phyloP scores from a whole-genome alignment of 2,329 filamentous ascomycete genomes.

The Hyphodiscus sp. region DNA sequence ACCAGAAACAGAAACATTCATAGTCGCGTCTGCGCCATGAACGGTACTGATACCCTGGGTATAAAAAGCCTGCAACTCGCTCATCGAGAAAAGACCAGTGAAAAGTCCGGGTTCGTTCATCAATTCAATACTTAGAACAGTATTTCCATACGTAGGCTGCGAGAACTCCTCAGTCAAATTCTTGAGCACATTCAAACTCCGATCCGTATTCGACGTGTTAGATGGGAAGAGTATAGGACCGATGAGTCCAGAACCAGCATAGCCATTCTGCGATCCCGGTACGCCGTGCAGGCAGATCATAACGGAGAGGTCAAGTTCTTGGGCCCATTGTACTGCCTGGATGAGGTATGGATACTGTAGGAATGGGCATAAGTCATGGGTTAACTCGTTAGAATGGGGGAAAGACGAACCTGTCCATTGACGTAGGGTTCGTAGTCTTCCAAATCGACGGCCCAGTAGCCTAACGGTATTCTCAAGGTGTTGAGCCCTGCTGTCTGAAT shows the following conservation, averaged over 20 bases:
- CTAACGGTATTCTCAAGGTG: constrained; percentile 50
- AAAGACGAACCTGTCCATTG: constrained; percentile 32
- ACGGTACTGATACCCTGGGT: neutral
- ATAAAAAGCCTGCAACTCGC: neutral
- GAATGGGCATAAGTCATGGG: neutral
- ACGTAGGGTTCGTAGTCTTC: constrained; percentile 43
- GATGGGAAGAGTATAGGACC: neutral
- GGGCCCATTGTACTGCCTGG: neutral
- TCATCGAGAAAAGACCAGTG: neutral
- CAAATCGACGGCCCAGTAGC: constrained; percentile 49
- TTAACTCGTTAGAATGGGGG: neutral
- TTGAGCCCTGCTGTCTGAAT: constrained; percentile 50
- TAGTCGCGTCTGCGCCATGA: neutral
- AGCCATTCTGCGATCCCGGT: neutral
- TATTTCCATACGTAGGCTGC: neutral
- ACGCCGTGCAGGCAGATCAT: neutral
- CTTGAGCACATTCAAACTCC: neutral
- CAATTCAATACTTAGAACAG: neutral
- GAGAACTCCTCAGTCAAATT: neutral
- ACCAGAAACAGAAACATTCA: neutral
- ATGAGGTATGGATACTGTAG: neutral
- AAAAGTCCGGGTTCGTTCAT: neutral
- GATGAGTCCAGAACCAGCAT: neutral
- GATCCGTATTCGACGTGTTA: neutral
- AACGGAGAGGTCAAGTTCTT: neutral